phyloP scores from a whole-genome alignment of 2,329 filamentous ascomycete species.

The Clonostachys chloroleuca region DNA sequence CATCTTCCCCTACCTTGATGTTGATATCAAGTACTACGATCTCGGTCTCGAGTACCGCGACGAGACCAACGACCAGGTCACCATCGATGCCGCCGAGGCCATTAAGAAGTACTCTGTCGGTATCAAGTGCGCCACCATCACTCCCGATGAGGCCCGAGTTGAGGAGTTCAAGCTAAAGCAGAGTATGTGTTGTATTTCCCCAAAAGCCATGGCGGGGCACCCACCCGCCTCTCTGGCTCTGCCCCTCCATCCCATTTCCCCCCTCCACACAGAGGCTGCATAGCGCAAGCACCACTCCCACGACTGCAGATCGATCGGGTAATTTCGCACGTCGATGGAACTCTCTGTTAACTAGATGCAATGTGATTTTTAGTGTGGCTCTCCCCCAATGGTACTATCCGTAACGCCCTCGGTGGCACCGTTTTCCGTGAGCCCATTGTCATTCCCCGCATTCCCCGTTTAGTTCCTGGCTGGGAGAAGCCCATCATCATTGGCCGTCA shows the following conservation, averaged over 20 bases:
- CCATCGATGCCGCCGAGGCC: slow-evolving; percentile 88
- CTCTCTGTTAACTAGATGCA: background rate
- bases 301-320: background rate
- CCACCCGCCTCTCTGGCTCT: too few species aligned
- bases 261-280: too few species aligned
- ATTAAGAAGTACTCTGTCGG: slow-evolving; percentile 99
- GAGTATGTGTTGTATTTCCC: slow-evolving; percentile 51
- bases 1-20: slow-evolving; percentile 91
- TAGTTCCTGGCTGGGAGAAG: slow-evolving; percentile 97
- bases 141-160: slow-evolving; percentile 92
- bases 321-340: background rate
- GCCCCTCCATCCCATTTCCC: too few species aligned
- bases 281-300: background rate
- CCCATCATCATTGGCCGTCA: slow-evolving; percentile 99
- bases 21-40: slow-evolving; percentile 98
- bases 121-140: slow-evolving; percentile 99
- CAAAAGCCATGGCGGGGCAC: too few species aligned
- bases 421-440: slow-evolving; percentile 99
- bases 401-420: slow-evolving; percentile 77
- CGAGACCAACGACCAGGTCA: slow-evolving; percentile 94
- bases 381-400: slow-evolving; percentile 89
- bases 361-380: slow-evolving; percentile 72
- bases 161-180: slow-evolving; percentile 99
- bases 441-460: slow-evolving; percentile 85
- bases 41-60: slow-evolving; percentile 92